Evolutionary conservation across 768 basidiomycete genomes (phyloP), one percentile per base, ranked within the genome.

Genomic region (Boletellus ananas): DNA sequence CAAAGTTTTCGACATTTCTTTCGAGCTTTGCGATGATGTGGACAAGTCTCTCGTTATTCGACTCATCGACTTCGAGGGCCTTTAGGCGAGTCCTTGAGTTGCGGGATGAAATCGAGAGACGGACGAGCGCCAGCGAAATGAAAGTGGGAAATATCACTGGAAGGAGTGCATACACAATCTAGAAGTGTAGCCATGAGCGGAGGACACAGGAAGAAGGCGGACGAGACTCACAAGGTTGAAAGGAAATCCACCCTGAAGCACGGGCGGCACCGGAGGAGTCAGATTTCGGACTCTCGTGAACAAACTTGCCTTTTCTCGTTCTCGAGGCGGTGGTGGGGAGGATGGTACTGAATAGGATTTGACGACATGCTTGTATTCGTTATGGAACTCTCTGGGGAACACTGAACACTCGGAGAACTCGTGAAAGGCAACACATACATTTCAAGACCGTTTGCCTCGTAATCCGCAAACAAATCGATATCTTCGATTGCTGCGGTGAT

Each of bases 401-500:
- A 35, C 36, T 58, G 49, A 53, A 39, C 5, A 36, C 23, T 16
- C 41, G 41, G 11, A 52, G 45, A 41, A 44, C 25, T 34, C 43
- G 34, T 34, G 44, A 38, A 54, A 27, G 43, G 33, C n/a, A 33
- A 29, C 17, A 40, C 79, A 18, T 65, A 86, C 84, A 91, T 65
- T 58, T 82, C 65, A 18, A 92, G 69, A 2, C 85, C 87, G 50
- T 75, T 84, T 1, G 63, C 69, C 18, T 72, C 67, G 53, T 79
- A 70, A 13, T 79, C 75, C 12, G 72, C 69, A 63, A 91, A 92
- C 0, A 80, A 76, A 65, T 94, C 87, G 52, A 76, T 67, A 0
- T 71, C 65, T 51, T 89, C 85, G 29, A 92, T 85, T 8, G 83
- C 81, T 7, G 87, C 80, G 1, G 89, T 91, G 14, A 86, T 70